Percentiles rank a stretch among this genome's conserved stretches.
phyloP scores from a whole-genome alignment of 139 green algal genomes.

The Dunaliella primolecta region DNA sequence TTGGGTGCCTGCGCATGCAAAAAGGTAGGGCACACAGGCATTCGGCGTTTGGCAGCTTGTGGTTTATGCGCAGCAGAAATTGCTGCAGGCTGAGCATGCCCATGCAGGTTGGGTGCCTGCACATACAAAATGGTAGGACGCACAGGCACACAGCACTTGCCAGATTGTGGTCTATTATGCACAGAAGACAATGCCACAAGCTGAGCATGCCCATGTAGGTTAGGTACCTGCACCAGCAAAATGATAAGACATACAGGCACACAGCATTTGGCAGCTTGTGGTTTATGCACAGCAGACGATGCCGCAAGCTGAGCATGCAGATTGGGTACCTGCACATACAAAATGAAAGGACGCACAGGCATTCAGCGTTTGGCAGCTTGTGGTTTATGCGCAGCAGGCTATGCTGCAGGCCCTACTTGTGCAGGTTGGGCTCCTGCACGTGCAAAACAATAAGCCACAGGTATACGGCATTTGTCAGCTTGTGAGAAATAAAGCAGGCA shows the following conservation, averaged over 20 bases:
- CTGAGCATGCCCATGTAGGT: not conserved
- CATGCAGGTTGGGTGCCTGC: slow-evolving; percentile 5
- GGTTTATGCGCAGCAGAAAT: slow-evolving; percentile 2
- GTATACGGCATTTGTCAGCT: not conserved
- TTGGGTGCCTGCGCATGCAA: slow-evolving; percentile 8
- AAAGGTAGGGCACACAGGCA: too few species aligned
- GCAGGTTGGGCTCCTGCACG: not conserved
- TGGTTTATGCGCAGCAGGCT: not conserved
- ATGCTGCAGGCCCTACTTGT: not conserved
- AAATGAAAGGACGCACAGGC: too few species aligned
- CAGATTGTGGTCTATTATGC: too few species aligned
- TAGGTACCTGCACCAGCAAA: not conserved
- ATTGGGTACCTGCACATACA: slow-evolving; percentile 4
- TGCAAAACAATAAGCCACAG: too few species aligned
- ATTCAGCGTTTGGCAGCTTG: too few species aligned
- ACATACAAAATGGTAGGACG: too few species aligned
- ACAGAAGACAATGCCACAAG: not conserved
- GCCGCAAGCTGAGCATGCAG: not conserved
- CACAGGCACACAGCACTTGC: too few species aligned
- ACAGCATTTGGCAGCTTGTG: not conserved
- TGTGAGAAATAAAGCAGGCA: not conserved
- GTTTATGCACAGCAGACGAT: slow-evolving; percentile 9
- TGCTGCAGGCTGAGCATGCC: not conserved
- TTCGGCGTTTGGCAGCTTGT: not conserved
- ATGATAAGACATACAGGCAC: too few species aligned